Conservation (phyloP, 2,329 filamentous ascomycete genomes). For the Eutypella sp. region DNA sequence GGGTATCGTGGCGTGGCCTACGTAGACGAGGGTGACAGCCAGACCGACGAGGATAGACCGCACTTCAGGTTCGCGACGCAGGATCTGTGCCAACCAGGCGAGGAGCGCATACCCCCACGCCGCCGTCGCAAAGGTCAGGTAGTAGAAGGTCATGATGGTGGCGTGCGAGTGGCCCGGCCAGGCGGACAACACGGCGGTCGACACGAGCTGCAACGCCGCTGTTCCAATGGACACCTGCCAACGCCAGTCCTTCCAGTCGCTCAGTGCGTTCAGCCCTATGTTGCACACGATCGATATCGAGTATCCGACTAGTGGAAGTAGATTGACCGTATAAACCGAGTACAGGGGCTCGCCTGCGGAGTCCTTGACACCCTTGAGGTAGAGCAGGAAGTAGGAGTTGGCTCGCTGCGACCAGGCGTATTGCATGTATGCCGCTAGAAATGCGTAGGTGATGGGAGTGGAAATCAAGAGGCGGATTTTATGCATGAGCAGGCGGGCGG, state of each 20-base stretch:
- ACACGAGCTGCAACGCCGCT: slow-evolving; percentile 22
- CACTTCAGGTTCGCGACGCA: slow-evolving; percentile 32
- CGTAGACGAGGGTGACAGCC: slow-evolving; percentile 33
- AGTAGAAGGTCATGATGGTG: slow-evolving; percentile 31
- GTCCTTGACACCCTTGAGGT: slow-evolving; percentile 18
- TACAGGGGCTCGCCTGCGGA: slow-evolving; percentile 8
- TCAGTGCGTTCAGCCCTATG: slow-evolving; percentile 29
- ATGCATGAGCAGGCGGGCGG: slow-evolving; percentile 5
- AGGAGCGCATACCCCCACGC: slow-evolving; percentile 30
- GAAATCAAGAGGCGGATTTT: slow-evolving; percentile 12
- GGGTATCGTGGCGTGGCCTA: slow-evolving; percentile 34
- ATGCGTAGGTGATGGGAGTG: slow-evolving; percentile 18
- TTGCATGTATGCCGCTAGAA: slow-evolving; percentile 17
- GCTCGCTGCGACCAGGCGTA: slow-evolving; percentile 20
- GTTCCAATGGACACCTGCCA: slow-evolving; percentile 33
- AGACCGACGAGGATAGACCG: slow-evolving; percentile 31
- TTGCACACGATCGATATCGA: slow-evolving; percentile 29
- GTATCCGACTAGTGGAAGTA: slow-evolving; percentile 21
- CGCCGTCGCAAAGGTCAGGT: slow-evolving; percentile 30
- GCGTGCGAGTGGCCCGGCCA: slow-evolving; percentile 30
- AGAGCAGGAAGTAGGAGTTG: slow-evolving; percentile 22
- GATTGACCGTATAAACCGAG: slow-evolving; percentile 20
- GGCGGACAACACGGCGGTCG: slow-evolving; percentile 27
- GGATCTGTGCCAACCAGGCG: slow-evolving; percentile 30
- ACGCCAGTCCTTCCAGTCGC: slow-evolving; percentile 34